Conservation (phyloP, 2,329 filamentous ascomycete genomes). For the Orbilia brochopaga region DNA sequence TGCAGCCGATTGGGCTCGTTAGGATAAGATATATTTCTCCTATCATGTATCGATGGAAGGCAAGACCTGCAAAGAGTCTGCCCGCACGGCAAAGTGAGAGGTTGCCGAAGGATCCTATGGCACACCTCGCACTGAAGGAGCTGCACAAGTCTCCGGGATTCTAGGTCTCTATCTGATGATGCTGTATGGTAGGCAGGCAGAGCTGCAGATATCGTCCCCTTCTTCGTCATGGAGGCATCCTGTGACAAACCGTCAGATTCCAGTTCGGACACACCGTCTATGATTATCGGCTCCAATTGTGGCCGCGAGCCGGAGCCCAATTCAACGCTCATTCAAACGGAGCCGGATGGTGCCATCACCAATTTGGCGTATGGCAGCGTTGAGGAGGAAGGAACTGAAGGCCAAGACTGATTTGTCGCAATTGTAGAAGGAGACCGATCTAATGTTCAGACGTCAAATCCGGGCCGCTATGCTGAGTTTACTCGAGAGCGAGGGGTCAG, state of each 20-base stretch:
- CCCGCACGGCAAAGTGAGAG: slow-evolving; percentile 81
- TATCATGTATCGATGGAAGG: slow-evolving; percentile 69
- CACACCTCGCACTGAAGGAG: slow-evolving; percentile 80
- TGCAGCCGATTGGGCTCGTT: slow-evolving; percentile 69
- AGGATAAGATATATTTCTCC: slow-evolving; percentile 78
- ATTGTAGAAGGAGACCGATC: too few relatives aligned
- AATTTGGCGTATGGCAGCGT: neutral
- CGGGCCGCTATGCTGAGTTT: too few relatives aligned
- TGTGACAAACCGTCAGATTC: neutral
- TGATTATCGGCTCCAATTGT: neutral
- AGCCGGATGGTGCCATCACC: neutral
- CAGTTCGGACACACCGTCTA: neutral
- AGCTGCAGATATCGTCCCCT: neutral
- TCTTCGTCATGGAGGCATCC: neutral
- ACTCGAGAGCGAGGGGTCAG: too few relatives aligned
- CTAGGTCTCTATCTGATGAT: slow-evolving; percentile 61
- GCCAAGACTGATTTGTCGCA: too few relatives aligned
- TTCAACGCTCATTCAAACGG: neutral
- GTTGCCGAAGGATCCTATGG: slow-evolving; percentile 69
- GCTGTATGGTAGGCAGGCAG: neutral
- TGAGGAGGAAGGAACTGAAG: too few relatives aligned
- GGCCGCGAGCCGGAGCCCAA: neutral
- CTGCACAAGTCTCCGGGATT: slow-evolving; percentile 71
- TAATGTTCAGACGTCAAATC: too few relatives aligned
- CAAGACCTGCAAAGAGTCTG: slow-evolving; percentile 77